A percentile compares a stretch with the other conserved stretches of the same genome.
Evolutionary conservation across 2,329 filamentous ascomycete genomes (phyloP).

Genomic region (Ophiocordyceps sinensis): DNA sequence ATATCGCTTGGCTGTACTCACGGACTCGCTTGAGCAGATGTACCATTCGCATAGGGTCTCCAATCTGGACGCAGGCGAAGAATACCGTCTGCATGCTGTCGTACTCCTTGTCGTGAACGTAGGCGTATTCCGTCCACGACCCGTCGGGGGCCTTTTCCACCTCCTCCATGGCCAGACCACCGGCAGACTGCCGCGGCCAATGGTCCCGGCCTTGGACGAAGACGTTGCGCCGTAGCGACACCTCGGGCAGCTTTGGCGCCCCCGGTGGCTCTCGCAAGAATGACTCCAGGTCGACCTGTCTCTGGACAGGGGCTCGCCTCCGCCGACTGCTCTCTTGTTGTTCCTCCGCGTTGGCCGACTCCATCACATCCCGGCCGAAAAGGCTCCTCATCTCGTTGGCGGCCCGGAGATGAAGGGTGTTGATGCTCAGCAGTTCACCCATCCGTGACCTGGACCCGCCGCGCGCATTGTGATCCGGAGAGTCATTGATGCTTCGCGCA

Average conservation of each 20-base stretch:
- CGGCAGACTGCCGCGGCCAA: constrained; percentile 68
- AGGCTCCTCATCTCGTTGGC: constrained; percentile 74
- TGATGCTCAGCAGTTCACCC: constrained; percentile 32
- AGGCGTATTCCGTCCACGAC: constrained; percentile 55
- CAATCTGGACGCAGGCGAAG: constrained; percentile 65
- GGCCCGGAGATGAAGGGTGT: constrained; percentile 63
- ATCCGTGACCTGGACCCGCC: constrained; percentile 11
- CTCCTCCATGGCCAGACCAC: constrained; percentile 69
- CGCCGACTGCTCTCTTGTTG: constrained; percentile 25
- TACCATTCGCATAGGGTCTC: constrained; percentile 71
- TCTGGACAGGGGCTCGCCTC: constrained; percentile 20
- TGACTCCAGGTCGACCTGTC: constrained; percentile 42
- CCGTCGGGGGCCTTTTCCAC: constrained; percentile 30
- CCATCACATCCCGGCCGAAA: constrained; percentile 43
- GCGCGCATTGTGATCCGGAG: not conserved
- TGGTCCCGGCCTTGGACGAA: constrained; percentile 79
- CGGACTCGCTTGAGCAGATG: constrained; percentile 41
- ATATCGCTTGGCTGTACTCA: constrained; percentile 11
- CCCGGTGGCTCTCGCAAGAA: constrained; percentile 40
- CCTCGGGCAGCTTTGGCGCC: constrained; percentile 48
- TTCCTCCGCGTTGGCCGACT: constrained; percentile 35
- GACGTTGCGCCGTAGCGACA: constrained; percentile 62
- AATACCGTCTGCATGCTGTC: constrained; percentile 63
- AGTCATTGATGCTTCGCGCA: constrained; percentile 2
- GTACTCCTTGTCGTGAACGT: constrained; percentile 62